These are phyloP conservation scores for Nakaseomyces sp. DNA, from an alignment of 1,139 yeast species.

Conservation along the genomic window DNA sequence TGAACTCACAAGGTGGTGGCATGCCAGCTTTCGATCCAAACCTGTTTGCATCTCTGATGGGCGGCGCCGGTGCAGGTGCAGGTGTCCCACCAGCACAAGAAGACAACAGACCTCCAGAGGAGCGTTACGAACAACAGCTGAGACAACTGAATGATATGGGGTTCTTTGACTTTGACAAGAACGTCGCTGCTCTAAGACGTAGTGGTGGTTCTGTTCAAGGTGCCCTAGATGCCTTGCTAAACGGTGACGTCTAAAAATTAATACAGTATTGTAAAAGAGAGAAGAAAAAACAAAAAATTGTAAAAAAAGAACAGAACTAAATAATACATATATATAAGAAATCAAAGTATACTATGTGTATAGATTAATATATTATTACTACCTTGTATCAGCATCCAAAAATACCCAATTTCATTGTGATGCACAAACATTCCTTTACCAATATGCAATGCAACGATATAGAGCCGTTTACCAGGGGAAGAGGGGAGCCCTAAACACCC, in stretches of 20 bases:
- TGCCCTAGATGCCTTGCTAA: constrained; percentile 80
- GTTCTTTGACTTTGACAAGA: constrained; percentile 84
- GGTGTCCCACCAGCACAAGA: constrained; percentile 28
- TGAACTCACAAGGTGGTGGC: constrained; percentile 9
- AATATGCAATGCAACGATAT: too few species aligned
- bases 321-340: too few species aligned
- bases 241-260: constrained; percentile 36
- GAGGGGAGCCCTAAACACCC: too few species aligned
- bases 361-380: too few species aligned
- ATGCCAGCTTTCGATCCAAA: constrained; percentile 33
- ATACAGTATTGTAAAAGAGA: too few species aligned
- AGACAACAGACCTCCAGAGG: constrained; percentile 93
- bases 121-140: constrained; percentile 79
- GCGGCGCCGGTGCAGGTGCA: constrained; percentile 18
- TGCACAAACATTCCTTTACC: too few species aligned
- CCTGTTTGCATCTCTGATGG: constrained; percentile 36
- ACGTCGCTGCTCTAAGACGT: constrained; percentile 84
- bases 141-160: constrained; percentile 96
- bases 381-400: too few species aligned
- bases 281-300: too few species aligned
- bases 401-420: too few species aligned
- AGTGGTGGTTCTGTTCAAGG: constrained; percentile 97
- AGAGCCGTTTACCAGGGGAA: too few species aligned
- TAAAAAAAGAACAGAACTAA: too few species aligned
- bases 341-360: too few species aligned